phyloP scores from a whole-genome alignment of 2,329 filamentous ascomycete species.

The Stemphylium vesicarium region DNA sequence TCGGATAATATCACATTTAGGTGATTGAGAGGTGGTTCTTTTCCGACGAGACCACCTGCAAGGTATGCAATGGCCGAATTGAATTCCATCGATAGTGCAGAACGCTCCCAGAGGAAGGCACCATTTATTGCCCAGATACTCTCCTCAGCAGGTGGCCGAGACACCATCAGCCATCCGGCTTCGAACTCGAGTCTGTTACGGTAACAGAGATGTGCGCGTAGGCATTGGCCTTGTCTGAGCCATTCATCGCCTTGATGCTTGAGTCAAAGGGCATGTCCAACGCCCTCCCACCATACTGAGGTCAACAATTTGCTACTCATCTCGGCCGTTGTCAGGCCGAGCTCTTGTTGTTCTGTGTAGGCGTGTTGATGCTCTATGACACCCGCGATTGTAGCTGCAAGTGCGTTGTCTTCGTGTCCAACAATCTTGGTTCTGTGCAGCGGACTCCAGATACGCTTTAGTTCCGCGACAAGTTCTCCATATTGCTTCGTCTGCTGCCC shows the following conservation, averaged over 20 bases:
- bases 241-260: neutral
- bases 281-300: neutral
- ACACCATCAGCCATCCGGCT: neutral
- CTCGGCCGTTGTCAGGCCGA: neutral
- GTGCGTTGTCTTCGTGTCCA: neutral
- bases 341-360: neutral
- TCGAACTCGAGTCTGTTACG: neutral
- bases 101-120: neutral
- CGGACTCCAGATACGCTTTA: neutral
- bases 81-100: neutral
- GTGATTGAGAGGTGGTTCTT: too few species aligned
- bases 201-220: neutral
- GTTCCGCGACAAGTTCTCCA: neutral
- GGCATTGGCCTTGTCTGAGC: neutral
- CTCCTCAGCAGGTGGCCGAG: neutral
- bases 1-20: too few species aligned
- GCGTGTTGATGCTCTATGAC: neutral
- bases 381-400: neutral
- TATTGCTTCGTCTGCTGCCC: too few species aligned
- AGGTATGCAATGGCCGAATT: neutral
- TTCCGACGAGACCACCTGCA: too few species aligned
- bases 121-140: neutral
- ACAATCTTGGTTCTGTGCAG: neutral
- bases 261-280: neutral
- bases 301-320: neutral